A percentile compares a stretch with the other conserved stretches of the same genome.
Conservation (phyloP, 139 green algal genomes). For the Closterium sp. region DNA sequence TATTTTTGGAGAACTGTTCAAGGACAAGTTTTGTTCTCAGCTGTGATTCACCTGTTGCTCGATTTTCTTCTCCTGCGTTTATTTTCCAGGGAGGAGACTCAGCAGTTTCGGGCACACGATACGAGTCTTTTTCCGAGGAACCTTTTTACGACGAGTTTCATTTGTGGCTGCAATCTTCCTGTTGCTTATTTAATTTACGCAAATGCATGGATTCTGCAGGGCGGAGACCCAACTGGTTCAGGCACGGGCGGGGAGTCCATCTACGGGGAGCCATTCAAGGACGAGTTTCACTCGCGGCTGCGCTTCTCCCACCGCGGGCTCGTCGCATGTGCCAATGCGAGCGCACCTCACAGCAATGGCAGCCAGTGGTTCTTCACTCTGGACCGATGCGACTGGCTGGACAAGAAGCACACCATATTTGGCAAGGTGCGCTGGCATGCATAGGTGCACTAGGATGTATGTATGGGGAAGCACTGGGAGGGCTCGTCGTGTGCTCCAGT, state of each 20-base stretch:
- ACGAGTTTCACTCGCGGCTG: slow-evolving; percentile 44
- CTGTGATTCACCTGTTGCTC: no score
- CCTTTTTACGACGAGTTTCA: slow-evolving; percentile 61
- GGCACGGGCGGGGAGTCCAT: slow-evolving; percentile 67
- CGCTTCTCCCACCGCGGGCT: slow-evolving; percentile 87
- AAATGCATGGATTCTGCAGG: no score
- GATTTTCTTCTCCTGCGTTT: no score
- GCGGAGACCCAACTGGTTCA: background rate
- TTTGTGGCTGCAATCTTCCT: slow-evolving; percentile 56
- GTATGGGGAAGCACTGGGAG: no score
- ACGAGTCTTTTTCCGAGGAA: slow-evolving; percentile 69
- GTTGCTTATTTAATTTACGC: no score
- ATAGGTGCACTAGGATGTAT: no score
- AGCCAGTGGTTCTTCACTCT: slow-evolving; percentile 92
- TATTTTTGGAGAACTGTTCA: slow-evolving; percentile 72
- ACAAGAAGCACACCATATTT: slow-evolving; percentile 93
- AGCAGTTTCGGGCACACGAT: no score
- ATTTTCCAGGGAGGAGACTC: background rate
- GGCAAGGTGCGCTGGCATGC: slow-evolving; percentile 71
- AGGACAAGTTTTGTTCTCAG: slow-evolving; percentile 37
- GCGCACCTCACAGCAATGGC: slow-evolving; percentile 82
- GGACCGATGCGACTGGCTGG: slow-evolving; percentile 70
- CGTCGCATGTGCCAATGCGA: slow-evolving; percentile 91
- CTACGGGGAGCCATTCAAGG: slow-evolving; percentile 70
- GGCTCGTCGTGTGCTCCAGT: background rate